phyloP scores from a whole-genome alignment of 345 rosid species.

The Populus alba region DNA sequence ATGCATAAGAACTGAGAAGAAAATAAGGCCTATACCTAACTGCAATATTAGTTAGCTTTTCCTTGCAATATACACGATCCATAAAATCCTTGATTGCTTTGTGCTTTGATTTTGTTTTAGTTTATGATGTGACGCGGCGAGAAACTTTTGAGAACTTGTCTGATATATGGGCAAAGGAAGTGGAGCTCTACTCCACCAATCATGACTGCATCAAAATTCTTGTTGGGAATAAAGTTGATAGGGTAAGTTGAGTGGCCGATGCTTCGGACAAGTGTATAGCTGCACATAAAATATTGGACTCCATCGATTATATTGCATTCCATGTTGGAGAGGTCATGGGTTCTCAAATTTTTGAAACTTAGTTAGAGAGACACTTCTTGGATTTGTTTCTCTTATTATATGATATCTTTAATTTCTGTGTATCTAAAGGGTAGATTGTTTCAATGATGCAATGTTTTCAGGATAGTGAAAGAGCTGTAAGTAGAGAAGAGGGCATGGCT shows the following conservation, averaged over 20 bases:
- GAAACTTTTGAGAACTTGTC: conserved; percentile 78
- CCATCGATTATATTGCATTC: not conserved
- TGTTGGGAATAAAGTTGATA: conserved; percentile 88
- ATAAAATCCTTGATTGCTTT: conserved; percentile 2
- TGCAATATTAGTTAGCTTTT: not conserved
- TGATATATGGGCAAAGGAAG: conserved; percentile 81
- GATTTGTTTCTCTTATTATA: not conserved
- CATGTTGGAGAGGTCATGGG: not conserved
- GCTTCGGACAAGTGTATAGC: not conserved
- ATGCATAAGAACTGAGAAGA: not conserved
- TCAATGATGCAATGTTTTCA: conserved; percentile 23
- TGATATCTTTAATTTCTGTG: not conserved
- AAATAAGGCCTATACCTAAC: too few species aligned
- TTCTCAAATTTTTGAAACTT: not conserved
- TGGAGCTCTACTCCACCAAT: conserved; percentile 75
- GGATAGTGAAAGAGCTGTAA: conserved; percentile 81
- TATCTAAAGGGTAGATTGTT: not conserved
- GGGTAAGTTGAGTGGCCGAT: conserved; percentile 38
- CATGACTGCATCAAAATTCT: conserved; percentile 68
- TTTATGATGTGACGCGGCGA: conserved; percentile 83
- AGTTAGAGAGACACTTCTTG: not conserved
- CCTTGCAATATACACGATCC: not conserved
- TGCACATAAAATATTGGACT: not conserved
- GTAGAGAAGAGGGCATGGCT: conserved; percentile 79
- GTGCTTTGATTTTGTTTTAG: conserved; percentile 31